These are phyloP conservation scores for Gaertneriomyces semiglobifer DNA, from an alignment of 192 early-diverging fungal species.

Conservation along the genomic window DNA sequence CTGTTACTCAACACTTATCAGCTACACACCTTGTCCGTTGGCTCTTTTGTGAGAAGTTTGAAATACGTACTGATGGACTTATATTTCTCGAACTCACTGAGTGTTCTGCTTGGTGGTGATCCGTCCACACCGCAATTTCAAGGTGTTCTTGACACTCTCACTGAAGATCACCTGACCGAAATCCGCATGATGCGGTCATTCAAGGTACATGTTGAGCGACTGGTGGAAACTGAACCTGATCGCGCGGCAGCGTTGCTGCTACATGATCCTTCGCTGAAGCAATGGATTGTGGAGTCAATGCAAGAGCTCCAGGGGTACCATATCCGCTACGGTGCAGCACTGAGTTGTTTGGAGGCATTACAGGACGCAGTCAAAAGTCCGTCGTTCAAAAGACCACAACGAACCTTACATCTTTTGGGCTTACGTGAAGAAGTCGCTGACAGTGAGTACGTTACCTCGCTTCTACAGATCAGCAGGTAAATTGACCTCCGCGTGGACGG, in stretches of 20 bases:
- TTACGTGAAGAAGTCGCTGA: conserved; percentile 43
- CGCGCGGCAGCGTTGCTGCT: conserved; percentile 48
- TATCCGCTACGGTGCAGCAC: conserved; percentile 53
- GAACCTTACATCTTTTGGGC: conserved; percentile 64
- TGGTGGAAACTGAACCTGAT: conserved; percentile 36
- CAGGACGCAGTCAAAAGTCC: conserved; percentile 51
- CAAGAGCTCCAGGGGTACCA: conserved; percentile 54
- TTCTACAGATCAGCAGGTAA: conserved; percentile 44
- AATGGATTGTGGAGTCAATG: conserved; percentile 50
- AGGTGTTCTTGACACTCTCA: conserved; percentile 18
- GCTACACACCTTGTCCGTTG: conserved; percentile 76
- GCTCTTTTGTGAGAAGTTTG: conserved; percentile 64
- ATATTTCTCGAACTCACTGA: conserved; percentile 81
- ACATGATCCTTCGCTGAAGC: conserved; percentile 57
- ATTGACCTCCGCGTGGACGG: no score
- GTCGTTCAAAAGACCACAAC: conserved; percentile 48
- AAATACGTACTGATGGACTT: conserved; percentile 85
- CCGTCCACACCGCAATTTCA: conserved; percentile 23
- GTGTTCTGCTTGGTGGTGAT: conserved; percentile 49
- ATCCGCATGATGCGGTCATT: conserved; percentile 28
- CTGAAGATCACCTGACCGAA: conserved; percentile 8
- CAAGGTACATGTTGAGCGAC: conserved; percentile 45
- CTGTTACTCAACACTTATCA: conserved; percentile 77
- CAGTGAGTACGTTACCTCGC: conserved; percentile 32
- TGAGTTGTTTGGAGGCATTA: conserved; percentile 56